A percentile compares a stretch with the other conserved stretches of the same genome.
Evolutionary conservation across 2,329 filamentous ascomycete genomes (phyloP).

Genomic region (Fusarium austroafricanum): DNA sequence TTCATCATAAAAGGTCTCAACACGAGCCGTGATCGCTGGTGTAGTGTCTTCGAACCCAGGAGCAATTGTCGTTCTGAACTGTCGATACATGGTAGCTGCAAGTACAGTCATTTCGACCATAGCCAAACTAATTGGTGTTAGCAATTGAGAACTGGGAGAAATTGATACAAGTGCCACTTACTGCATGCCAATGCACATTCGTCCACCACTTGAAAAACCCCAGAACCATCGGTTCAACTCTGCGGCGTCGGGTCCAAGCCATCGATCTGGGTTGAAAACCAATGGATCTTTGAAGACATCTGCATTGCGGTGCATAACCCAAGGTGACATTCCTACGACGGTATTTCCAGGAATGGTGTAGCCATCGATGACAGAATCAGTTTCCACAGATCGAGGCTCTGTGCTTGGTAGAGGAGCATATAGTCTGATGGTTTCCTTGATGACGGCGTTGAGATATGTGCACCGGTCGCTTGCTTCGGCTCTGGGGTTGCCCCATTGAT

Average conservation of each 20-base stretch:
- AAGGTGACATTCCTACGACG: slow-evolving; percentile 46
- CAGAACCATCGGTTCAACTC: slow-evolving; percentile 44
- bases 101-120: slow-evolving; percentile 43
- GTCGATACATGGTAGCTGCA: slow-evolving; percentile 27
- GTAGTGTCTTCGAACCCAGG: slow-evolving; percentile 25
- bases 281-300: slow-evolving; percentile 40
- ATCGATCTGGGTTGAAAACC: slow-evolving; percentile 46
- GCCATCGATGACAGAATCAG: slow-evolving; percentile 37
- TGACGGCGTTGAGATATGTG: slow-evolving; percentile 59
- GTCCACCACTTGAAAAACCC: slow-evolving; percentile 41
- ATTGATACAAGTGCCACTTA: slow-evolving; percentile 1
- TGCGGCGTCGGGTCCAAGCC: slow-evolving; percentile 32
- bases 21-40: slow-evolving; percentile 37
- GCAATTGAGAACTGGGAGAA: fast-evolving
- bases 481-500: slow-evolving; percentile 45
- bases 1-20: slow-evolving; percentile 42
- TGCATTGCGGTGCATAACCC: slow-evolving; percentile 43
- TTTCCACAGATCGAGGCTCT: slow-evolving; percentile 56
- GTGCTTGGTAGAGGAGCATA: slow-evolving; percentile 64
- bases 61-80: slow-evolving; percentile 27
- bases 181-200: slow-evolving; percentile 45
- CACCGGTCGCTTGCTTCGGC: slow-evolving; percentile 54
- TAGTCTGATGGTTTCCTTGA: slow-evolving; percentile 63
- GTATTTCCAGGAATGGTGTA: slow-evolving; percentile 42
- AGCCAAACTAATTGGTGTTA: slow-evolving; percentile 15